Evolutionary conservation across 2,329 filamentous ascomycete genomes (phyloP).

Genomic region (Aspergillus persii): DNA sequence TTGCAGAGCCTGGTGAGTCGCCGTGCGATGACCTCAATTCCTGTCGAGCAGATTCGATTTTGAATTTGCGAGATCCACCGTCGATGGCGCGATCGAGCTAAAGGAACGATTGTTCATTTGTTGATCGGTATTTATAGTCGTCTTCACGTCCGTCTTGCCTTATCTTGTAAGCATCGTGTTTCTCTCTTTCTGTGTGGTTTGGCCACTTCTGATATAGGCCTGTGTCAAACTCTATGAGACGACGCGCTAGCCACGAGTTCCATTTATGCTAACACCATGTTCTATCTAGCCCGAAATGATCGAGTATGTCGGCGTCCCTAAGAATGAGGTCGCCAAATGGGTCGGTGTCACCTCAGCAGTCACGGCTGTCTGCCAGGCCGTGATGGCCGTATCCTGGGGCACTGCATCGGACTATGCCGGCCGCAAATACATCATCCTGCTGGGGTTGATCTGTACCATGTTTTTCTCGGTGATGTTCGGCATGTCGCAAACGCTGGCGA

Average conservation of each 20-base stretch:
- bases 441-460: constrained; percentile 76
- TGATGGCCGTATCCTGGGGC: constrained; percentile 73
- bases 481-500: constrained; percentile 71
- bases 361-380: constrained; percentile 70
- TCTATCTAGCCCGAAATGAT: constrained; percentile 74
- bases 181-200: constrained; percentile 3
- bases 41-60: background rate
- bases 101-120: background rate
- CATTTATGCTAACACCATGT: background rate
- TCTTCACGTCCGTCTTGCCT: constrained; percentile 70
- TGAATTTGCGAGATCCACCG: background rate
- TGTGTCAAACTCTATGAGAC: background rate
- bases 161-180: constrained; percentile 41
- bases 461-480: constrained; percentile 77
- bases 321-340: constrained; percentile 72
- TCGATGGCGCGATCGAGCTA: background rate
- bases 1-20: constrained; percentile 64
- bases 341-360: constrained; percentile 71
- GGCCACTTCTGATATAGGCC: constrained; percentile 2
- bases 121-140: constrained; percentile 25
- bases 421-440: constrained; percentile 76
- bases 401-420: constrained; percentile 74
- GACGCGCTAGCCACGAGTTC: no score
- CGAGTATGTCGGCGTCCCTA: constrained; percentile 67
- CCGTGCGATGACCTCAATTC: background rate